phyloP scores from a whole-genome alignment of 2,329 filamentous ascomycete species.

The Fusarium marasasianum region DNA sequence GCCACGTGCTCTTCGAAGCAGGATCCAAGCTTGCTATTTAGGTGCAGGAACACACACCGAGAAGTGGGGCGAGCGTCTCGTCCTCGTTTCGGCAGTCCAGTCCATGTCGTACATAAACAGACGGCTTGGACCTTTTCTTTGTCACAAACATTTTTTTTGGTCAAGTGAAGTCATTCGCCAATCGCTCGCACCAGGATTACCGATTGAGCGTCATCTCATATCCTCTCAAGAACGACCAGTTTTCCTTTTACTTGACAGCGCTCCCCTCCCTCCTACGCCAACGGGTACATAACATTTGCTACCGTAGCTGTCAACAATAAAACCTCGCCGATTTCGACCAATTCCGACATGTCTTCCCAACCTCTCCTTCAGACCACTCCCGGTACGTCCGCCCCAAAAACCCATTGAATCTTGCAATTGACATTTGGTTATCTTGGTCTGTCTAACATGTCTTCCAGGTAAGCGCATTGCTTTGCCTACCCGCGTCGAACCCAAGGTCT shows the following conservation, averaged over 20 bases:
- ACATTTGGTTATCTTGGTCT: neutral
- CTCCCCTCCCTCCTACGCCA: neutral
- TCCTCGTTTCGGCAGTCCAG: slow-evolving; percentile 22
- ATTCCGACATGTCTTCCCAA: slow-evolving; percentile 84
- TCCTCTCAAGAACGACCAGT: neutral
- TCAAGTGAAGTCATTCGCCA: neutral
- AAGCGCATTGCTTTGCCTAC: slow-evolving; percentile 98
- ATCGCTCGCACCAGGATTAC: slow-evolving; percentile 1
- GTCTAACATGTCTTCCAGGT: slow-evolving; percentile 64
- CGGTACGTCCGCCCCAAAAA: slow-evolving; percentile 67
- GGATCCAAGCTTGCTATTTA: slow-evolving; percentile 7
- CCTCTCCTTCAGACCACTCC: slow-evolving; percentile 94
- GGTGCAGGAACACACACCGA: slow-evolving; percentile 2
- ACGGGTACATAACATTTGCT: neutral
- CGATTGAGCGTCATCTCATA: slow-evolving; percentile 2
- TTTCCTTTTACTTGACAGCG: neutral
- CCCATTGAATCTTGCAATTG: neutral
- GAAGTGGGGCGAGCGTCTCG: slow-evolving; percentile 23
- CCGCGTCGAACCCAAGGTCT: slow-evolving; percentile 98
- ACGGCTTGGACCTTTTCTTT: slow-evolving; percentile 26
- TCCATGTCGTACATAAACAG: slow-evolving; percentile 37
- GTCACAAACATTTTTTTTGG: slow-evolving; percentile 11
- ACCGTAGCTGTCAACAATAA: slow-evolving; percentile 14
- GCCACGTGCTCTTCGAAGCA: slow-evolving; percentile 44
- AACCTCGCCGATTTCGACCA: slow-evolving; percentile 3